Evolutionary conservation across 2,329 filamentous ascomycete genomes (phyloP), one percentile per base, ranked within the genome.

Genomic region (Ophiostoma sp.): DNA sequence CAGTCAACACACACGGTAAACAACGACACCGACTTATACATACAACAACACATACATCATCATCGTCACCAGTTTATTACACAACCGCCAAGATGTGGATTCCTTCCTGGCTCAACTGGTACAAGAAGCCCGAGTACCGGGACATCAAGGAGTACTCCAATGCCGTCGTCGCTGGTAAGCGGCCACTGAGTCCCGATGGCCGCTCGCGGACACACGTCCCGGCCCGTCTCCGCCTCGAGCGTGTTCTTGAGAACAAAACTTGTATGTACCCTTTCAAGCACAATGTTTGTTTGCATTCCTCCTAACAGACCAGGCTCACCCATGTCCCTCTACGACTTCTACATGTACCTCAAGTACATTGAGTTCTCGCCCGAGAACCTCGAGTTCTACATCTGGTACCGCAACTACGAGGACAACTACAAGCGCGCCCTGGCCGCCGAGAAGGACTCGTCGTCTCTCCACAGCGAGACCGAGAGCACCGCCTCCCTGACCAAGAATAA

Each of bases 321-420:
- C 3, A 85, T 86, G 84, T 85, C 83, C 0, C 77, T 86, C 11
- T 85, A 85, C 73, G 84, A 86, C 78, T 86, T 86, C 69, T 85
- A 85, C 78, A 85, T 86, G 83, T 86, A 85, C 73, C 79, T 86
- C 68, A 85, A 85, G 77, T 82, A 86, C 76, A 85, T 86, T 66
- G 84, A 86, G 77, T 83, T 81, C 78, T 85, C 84, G 1, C 79
- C 83, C 0, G 84, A 86, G 78, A 86, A 86, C 75, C 81, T 86
- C 9, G 84, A 86, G 77, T 86, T 86, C 74, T 86, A 84, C 75
- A 80, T 86, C 52, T 86, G 84, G 84, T 86, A 78, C 79, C 83
- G 82, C 74, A 84, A 83, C 76, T 86, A 84, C 72, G 81, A 86
- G 75, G 75, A 78, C 11, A 77, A 77, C 19, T 82, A 77, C 73